Evolutionary conservation across 192 early-diverging fungal genomes (phyloP).

Genomic region (Rhizophagus prolifer): DNA sequence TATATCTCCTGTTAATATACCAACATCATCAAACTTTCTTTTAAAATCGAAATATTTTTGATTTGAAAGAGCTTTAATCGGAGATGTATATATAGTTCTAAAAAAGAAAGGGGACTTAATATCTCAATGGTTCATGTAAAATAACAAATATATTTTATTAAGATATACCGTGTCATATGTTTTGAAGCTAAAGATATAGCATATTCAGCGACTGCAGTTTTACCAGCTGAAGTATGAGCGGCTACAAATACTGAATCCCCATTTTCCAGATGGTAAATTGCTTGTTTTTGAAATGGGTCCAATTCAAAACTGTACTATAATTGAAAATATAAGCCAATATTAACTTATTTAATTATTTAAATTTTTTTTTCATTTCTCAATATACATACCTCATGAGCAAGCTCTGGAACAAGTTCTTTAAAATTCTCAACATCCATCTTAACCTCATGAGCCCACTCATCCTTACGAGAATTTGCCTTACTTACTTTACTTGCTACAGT

Average conservation of each 20-base stretch:
- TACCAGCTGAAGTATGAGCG: slow-evolving; percentile 97
- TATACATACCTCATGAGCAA: slow-evolving; percentile 66
- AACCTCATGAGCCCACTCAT: slow-evolving; percentile 91
- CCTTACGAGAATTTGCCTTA: slow-evolving; percentile 39
- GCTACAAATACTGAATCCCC: slow-evolving; percentile 97
- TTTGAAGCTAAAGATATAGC: slow-evolving; percentile 91
- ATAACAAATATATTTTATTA: not conserved
- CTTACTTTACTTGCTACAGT: slow-evolving; percentile 20
- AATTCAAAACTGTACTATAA: slow-evolving; percentile 88
- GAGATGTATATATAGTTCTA: slow-evolving; percentile 94
- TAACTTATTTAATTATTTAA: not conserved
- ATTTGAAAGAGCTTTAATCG: slow-evolving; percentile 98
- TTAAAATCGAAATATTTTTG: slow-evolving; percentile 98
- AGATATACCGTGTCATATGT: slow-evolving; percentile 34
- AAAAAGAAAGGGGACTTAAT: not conserved
- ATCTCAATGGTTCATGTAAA: not conserved
- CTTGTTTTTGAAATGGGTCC: slow-evolving; percentile 95
- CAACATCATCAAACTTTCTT: slow-evolving; percentile 85
- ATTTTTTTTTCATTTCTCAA: not conserved
- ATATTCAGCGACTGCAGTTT: slow-evolving; percentile 98
- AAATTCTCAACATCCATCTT: slow-evolving; percentile 89
- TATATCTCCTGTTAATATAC: slow-evolving; percentile 96
- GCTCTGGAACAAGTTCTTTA: slow-evolving; percentile 82
- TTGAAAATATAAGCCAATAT: not conserved
- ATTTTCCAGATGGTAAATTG: slow-evolving; percentile 93